These are phyloP conservation scores for Agaricus bisporus DNA, from an alignment of 768 basidiomycete species.

Conservation along the genomic window DNA sequence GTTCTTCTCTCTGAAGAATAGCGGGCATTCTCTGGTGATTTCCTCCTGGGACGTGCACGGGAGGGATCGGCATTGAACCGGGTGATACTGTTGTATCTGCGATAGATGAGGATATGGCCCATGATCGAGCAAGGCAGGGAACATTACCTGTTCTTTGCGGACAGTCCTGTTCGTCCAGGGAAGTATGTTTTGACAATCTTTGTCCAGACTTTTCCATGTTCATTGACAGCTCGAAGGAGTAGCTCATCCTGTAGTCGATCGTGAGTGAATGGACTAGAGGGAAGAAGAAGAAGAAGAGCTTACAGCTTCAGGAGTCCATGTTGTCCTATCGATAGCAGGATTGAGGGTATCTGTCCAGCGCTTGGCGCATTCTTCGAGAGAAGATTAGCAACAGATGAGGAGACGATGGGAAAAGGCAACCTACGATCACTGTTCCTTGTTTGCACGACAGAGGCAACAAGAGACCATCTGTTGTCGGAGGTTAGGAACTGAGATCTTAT, in stretches of 20 bases:
- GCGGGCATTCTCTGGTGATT: slow-evolving; percentile 26
- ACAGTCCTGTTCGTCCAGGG: slow-evolving; percentile 52
- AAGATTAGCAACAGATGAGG: slow-evolving; percentile 13
- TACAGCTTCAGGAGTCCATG: slow-evolving; percentile 52
- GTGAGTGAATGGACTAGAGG: slow-evolving; percentile 7
- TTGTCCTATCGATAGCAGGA: slow-evolving; percentile 53
- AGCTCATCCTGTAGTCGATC: slow-evolving; percentile 35
- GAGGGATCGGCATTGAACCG: slow-evolving; percentile 37
- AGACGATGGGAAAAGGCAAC: slow-evolving; percentile 17
- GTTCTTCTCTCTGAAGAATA: slow-evolving; percentile 26
- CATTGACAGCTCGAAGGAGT: slow-evolving; percentile 47
- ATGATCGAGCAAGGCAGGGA: background rate
- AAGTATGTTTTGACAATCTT: slow-evolving; percentile 59
- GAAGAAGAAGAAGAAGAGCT: slow-evolving; percentile 10
- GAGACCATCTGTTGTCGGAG: slow-evolving; percentile 38
- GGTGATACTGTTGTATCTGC: slow-evolving; percentile 48
- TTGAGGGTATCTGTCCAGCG: slow-evolving; percentile 59
- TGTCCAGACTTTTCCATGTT: slow-evolving; percentile 56
- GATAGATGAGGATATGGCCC: slow-evolving; percentile 3
- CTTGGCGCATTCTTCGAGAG: slow-evolving; percentile 46
- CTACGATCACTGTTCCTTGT: slow-evolving; percentile 55
- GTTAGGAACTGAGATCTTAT: background rate
- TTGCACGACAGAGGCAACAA: slow-evolving; percentile 51
- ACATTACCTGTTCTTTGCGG: slow-evolving; percentile 52
- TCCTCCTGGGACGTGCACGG: slow-evolving; percentile 29